A percentile compares a stretch with the other conserved stretches of the same genome.
Evolutionary conservation across 768 basidiomycete genomes (phyloP).

Genomic region (Tulasnella sp.): DNA sequence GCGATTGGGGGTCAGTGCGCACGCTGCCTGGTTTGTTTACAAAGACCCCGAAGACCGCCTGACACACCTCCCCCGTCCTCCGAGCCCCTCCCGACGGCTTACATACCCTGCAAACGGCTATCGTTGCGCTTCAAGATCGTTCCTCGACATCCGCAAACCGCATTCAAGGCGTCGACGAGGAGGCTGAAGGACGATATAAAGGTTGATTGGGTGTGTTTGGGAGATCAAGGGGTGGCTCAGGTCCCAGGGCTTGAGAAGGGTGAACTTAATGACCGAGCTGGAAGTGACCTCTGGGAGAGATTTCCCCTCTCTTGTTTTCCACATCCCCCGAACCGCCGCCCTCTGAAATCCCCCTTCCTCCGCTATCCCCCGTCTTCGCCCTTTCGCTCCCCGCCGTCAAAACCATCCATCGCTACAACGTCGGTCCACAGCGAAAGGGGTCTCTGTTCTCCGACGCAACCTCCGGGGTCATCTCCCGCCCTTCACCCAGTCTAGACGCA

Average conservation of each 20-base stretch:
- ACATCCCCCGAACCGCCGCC: conserved; percentile 4
- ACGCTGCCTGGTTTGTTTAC: neutral
- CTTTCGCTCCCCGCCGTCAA: neutral
- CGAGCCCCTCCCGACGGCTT: neutral
- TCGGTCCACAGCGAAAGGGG: neutral
- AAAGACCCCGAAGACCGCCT: neutral
- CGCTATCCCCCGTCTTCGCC: neutral
- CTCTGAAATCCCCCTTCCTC: conserved; percentile 5
- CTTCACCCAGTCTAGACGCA: neutral
- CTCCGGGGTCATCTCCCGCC: neutral
- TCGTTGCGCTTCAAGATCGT: neutral
- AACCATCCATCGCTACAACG: neutral
- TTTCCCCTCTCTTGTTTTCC: neutral
- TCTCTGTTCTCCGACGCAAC: neutral
- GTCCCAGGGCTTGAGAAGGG: neutral
- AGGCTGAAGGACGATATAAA: conserved; percentile 25
- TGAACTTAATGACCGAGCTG: neutral
- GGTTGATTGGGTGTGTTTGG: neutral
- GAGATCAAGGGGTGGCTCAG: neutral
- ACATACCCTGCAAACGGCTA: neutral
- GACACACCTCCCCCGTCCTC: neutral
- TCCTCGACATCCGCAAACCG: neutral
- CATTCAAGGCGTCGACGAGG: conserved; percentile 4
- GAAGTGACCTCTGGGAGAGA: neutral
- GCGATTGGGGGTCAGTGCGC: neutral